These are phyloP conservation scores for Trametopsis cervina DNA, from an alignment of 768 basidiomycete species.

Conservation along the genomic window DNA sequence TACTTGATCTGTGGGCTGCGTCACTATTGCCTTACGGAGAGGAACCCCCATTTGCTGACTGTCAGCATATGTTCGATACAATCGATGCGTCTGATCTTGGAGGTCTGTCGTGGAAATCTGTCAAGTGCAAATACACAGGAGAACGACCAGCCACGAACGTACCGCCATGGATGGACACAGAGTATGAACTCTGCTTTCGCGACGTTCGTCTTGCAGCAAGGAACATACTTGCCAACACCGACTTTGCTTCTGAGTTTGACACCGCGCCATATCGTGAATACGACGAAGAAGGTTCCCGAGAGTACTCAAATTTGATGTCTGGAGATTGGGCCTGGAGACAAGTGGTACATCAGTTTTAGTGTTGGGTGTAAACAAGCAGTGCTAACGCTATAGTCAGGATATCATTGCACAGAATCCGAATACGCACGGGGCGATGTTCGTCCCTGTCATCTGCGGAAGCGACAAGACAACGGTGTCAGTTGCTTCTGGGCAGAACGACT, in stretches of 20 bases:
- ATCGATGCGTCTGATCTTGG: slow-evolving; percentile 24
- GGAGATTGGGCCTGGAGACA: slow-evolving; percentile 13
- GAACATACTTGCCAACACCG: slow-evolving; percentile 17
- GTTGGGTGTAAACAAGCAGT: too few species aligned
- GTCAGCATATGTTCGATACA: slow-evolving; percentile 17
- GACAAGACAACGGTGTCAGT: slow-evolving; percentile 18
- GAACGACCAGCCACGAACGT: slow-evolving; percentile 5
- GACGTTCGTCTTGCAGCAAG: slow-evolving; percentile 10
- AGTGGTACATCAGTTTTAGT: slow-evolving; percentile 2
- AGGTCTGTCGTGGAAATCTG: slow-evolving; percentile 24
- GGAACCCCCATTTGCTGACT: slow-evolving; percentile 6
- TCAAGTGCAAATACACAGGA: slow-evolving; percentile 16
- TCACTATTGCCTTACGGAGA: slow-evolving; percentile 7
- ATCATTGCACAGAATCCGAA: slow-evolving; percentile 4
- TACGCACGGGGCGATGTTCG: neutral
- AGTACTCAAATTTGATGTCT: slow-evolving; percentile 9
- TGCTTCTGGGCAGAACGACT: slow-evolving; percentile 12
- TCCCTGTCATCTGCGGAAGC: slow-evolving; percentile 12
- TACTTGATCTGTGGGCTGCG: slow-evolving; percentile 15
- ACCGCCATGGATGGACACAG: slow-evolving; percentile 16
- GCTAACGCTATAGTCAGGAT: slow-evolving; percentile 1
- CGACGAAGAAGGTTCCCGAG: slow-evolving; percentile 1
- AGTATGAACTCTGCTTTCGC: slow-evolving; percentile 25
- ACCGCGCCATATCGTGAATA: slow-evolving; percentile 13
- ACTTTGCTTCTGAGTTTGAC: slow-evolving; percentile 18